Conservation (phyloP, 768 basidiomycete genomes). For the Boletus sp. region DNA sequence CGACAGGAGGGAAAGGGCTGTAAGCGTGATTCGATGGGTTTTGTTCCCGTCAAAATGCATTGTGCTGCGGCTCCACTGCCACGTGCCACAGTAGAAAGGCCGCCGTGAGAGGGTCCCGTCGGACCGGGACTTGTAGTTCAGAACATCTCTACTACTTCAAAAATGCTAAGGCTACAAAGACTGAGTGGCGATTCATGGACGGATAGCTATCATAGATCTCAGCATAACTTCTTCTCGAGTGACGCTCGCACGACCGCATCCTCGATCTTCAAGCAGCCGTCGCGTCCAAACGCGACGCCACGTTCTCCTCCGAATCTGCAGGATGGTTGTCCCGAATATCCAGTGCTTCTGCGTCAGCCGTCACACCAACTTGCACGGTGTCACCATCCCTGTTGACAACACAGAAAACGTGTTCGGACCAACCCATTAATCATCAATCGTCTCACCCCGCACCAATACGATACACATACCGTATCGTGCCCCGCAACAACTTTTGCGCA, state of each 20-base stretch:
- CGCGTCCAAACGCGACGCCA: background rate
- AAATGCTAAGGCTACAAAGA: background rate
- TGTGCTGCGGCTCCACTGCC: too few species aligned
- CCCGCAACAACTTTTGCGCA: constrained; percentile 74
- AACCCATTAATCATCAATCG: background rate
- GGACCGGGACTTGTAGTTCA: too few species aligned
- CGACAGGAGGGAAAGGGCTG: background rate
- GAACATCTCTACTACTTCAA: background rate
- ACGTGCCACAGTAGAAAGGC: background rate
- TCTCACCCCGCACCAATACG: background rate
- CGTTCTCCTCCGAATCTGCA: constrained; percentile 36
- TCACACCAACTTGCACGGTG: constrained; percentile 52
- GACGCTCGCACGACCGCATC: background rate
- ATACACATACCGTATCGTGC: constrained; percentile 62
- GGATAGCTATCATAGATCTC: background rate
- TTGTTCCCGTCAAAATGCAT: background rate
- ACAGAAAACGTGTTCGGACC: background rate
- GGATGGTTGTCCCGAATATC: constrained; percentile 62
- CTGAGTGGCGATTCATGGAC: background rate
- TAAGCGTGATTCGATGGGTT: too few species aligned
- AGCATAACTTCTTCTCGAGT: background rate
- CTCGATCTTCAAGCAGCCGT: background rate
- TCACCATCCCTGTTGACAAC: constrained; percentile 53
- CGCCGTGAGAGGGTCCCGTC: too few species aligned
- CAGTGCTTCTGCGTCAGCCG: constrained; percentile 39